Conservation (phyloP, 139 green algal genomes). For the Chlorella sp. region DNA sequence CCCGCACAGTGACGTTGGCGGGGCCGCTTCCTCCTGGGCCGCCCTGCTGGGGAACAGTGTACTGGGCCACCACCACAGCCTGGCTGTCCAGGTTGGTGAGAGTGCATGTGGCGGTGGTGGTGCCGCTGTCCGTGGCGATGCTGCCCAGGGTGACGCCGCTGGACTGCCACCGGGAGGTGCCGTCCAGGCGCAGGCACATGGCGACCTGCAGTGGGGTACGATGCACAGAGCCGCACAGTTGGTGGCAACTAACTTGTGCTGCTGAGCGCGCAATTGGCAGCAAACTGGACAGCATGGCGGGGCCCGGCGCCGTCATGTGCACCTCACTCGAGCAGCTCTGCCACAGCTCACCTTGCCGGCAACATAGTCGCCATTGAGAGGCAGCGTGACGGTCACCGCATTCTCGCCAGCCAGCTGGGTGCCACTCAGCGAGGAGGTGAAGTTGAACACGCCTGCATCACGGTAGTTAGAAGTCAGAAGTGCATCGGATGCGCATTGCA, state of each 20-base stretch:
- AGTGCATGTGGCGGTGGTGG: not conserved
- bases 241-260: no score
- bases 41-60: not conserved
- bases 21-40: not conserved
- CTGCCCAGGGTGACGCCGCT: not conserved
- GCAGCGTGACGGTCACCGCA: not conserved
- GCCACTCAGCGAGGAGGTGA: not conserved
- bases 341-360: not conserved
- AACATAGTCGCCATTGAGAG: not conserved
- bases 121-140: not conserved
- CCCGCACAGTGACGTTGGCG: not conserved
- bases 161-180: not conserved
- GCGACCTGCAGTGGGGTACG: not conserved
- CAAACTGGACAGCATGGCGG: no score
- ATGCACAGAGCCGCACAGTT: no score
- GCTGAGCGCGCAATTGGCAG: no score
- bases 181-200: slow-evolving; percentile 9
- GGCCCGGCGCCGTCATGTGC: no score
- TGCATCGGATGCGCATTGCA: no score
- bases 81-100: slow-evolving; percentile 1
- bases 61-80: not conserved
- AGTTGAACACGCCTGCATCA: not conserved
- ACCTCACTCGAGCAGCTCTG: no score
- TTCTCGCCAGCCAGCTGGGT: no score
- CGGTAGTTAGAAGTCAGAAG: no score